phyloP scores from a whole-genome alignment of 31 red algal species.

The Porphyra umbilicalis region DNA sequence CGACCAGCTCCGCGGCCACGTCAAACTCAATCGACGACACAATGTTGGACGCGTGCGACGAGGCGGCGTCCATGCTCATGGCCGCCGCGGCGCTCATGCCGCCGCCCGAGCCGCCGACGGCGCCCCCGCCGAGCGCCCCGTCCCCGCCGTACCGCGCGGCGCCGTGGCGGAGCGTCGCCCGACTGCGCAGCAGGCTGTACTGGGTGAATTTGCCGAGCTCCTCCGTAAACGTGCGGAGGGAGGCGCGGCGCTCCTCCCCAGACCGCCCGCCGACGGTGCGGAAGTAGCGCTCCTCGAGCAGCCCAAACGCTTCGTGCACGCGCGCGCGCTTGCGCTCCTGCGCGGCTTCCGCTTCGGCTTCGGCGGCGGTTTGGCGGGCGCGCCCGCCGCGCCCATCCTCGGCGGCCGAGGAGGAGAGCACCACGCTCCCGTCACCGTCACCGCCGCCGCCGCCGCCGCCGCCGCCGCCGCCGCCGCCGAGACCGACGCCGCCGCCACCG shows the following conservation, averaged over 20 bases:
- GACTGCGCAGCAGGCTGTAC: slow-evolving; percentile 22
- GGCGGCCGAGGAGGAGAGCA: neutral
- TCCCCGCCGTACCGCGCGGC: slow-evolving; percentile 8
- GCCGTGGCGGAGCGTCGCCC: slow-evolving; percentile 22
- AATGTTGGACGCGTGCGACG: slow-evolving; percentile 76
- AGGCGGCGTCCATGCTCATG: slow-evolving; percentile 26
- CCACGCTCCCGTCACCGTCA: neutral
- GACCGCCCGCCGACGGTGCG: neutral
- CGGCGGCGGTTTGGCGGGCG: neutral
- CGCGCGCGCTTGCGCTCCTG: neutral
- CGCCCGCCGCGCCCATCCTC: neutral
- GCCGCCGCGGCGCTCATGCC: slow-evolving; percentile 31
- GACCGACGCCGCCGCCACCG: neutral
- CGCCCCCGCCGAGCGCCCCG: slow-evolving; percentile 24
- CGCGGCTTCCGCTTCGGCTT: neutral
- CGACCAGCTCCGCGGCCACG: slow-evolving; percentile 62
- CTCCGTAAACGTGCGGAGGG: neutral
- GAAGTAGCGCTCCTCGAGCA: neutral
- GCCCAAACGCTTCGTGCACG: slow-evolving; percentile 3
- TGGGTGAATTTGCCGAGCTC: slow-evolving; percentile 17
- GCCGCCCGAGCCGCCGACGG: slow-evolving; percentile 29
- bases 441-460: neutral
- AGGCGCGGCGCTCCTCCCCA: neutral
- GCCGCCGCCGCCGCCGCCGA: neutral
- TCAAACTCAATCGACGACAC: slow-evolving; percentile 94